These are phyloP conservation scores for Pythium chondricola DNA, from an alignment of 352 stramenopile genomes.

Conservation along the genomic window DNA sequence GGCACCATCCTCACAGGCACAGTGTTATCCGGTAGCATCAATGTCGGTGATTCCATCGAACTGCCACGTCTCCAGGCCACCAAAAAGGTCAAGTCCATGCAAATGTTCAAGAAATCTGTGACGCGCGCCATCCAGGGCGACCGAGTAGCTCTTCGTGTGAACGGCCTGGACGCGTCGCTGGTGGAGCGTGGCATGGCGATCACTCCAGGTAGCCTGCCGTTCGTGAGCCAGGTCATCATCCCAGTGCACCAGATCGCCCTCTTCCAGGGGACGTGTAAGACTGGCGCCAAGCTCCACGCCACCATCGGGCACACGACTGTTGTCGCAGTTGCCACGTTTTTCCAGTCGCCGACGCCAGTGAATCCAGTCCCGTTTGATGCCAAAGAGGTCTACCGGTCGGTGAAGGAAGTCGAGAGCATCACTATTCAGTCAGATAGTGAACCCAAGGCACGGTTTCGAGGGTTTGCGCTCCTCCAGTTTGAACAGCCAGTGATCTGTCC, in stretches of 20 bases:
- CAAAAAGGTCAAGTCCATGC: constrained; percentile 96
- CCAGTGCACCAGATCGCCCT: constrained; percentile 50
- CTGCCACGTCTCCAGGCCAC: constrained; percentile 78
- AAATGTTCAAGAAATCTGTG: constrained; percentile 95
- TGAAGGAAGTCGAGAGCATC: constrained; percentile 26
- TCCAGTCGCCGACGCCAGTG: constrained; percentile 16
- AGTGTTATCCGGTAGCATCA: constrained; percentile 81
- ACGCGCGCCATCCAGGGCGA: constrained; percentile 86
- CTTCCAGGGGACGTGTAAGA: constrained; percentile 49
- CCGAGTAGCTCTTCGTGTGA: constrained; percentile 94
- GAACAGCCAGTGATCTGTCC: constrained; percentile 59
- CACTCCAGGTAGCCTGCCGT: constrained; percentile 40
- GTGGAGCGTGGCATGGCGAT: constrained; percentile 61
- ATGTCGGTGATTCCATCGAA: constrained; percentile 92
- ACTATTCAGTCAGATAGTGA: constrained; percentile 1
- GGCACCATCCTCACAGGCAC: constrained; percentile 97
- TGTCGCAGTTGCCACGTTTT: constrained; percentile 59
- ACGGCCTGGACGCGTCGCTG: constrained; percentile 45
- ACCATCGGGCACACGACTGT: constrained; percentile 77
- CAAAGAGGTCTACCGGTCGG: constrained; percentile 34
- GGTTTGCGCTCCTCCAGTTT: constrained; percentile 65
- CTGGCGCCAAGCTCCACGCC: constrained; percentile 61
- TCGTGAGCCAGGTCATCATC: constrained; percentile 48
- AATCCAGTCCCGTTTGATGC: constrained; percentile 26
- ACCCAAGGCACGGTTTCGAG: not conserved